Evolutionary conservation across 495 filamentous ascomycete genomes (phyloP), one percentile per base, ranked within the genome.

Genomic region (Xylaria castorea): DNA sequence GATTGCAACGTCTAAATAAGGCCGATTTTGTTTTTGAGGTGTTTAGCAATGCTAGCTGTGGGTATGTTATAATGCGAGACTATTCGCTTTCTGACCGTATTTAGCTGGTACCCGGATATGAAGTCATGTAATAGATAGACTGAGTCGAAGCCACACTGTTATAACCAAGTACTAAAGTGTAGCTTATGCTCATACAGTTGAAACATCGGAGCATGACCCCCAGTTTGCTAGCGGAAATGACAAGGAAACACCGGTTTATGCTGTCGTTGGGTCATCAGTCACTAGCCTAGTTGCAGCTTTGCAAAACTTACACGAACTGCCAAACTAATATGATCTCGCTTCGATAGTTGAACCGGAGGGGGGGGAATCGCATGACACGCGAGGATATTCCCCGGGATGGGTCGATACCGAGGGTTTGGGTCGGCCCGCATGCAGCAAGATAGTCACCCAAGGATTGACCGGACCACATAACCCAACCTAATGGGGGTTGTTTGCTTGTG

Each of bases 391-490:
- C 30, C 46, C 30, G 50, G 16, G 27, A 46, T 40, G 62, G 12
- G 57, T 67, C 27, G 63, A 61, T 72, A 72, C 70, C 70, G 63
- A 40, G 40, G 30, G 36, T 60, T 42, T 72, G 70, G 70, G 63
- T 72, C 70, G 53, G 42, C 70, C 61, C 25, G 51, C 70, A 60
- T 67, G 63, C 58, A 64, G 30, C 46, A 63, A 32, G 46, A 71
- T 55, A 46, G 51, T 70, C 30, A 70, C 40, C 53, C 55, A 60
- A 60, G 46, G 22, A 48, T 57, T 58, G 44, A 38, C 50, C 70
- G 61, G 16, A 63, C 57, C 58, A 71, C 60, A 58, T 46, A 44
- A 55, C 11, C 46, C 58, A 65, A 65, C 12, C 22, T 12, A 32
- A 71, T 34, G 12, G 32, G 50, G 68, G 30, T 42, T 34, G 58